Evolutionary conservation across 225 moss, liverwort and hornwort genomes (phyloP), one percentile per base, ranked within the genome.

Genomic region (Takakia lepidozioides): DNA sequence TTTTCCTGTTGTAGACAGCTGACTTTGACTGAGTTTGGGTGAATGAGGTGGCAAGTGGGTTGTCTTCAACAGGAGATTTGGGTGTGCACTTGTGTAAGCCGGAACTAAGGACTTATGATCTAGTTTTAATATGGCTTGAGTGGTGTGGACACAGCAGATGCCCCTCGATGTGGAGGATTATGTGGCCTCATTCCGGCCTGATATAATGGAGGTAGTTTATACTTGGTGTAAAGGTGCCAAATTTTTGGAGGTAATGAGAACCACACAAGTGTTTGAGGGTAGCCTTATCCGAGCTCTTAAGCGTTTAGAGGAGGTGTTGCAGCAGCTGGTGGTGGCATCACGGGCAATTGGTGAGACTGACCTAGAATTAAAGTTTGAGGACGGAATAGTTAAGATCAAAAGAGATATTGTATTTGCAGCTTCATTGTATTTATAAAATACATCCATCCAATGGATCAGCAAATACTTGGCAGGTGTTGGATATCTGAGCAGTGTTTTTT

Each of bases 371-470:
- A 90, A 90, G 57, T 90, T 95, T 48, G 65, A 84, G 55, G 90
- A 87, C 27, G 86, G 79, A 19, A 81, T 79, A 19, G 67, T 66
- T 27, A 84, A 67, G 56, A 90, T 95, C 34, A 90, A 82, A 40
- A 82, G 93, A 62, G 93, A 84, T 62, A 90, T 95, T 56, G 89
- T 95, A 39, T 95, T 95, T 73, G 82, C 93, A 21, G 89, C 89
- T 48, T 95, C 93, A 28, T 71, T 95, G 25, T 95, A 95, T 41
- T 66, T 95, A 40, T 95, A 72, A 69, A 40, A 8, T 27, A 22
- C n/a, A n/a, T n/a, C n/a, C n/a, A n/a, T n/a, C n/a, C n/a, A n/a
- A n/a, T n/a, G n/a, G n/a, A n/a, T n/a, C n/a, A n/a, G n/a, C n/a
- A n/a, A n/a, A n/a, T n/a, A n/a, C n/a, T n/a, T n/a, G n/a, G n/a